phyloP scores from a whole-genome alignment of 257 asterid species.

The Fraxinus excelsior region DNA sequence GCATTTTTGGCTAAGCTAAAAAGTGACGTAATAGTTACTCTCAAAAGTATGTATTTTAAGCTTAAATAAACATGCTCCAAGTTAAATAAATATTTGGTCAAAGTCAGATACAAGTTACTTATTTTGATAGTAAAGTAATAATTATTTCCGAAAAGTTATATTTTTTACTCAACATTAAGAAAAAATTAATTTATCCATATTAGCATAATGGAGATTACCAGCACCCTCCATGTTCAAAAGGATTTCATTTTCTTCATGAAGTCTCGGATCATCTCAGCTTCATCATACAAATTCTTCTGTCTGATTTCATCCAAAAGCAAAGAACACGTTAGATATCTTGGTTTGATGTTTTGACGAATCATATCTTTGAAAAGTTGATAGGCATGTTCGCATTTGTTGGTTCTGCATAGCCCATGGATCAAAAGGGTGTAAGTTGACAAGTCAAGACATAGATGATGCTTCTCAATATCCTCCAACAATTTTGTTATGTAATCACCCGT shows the following conservation, averaged over 20 bases:
- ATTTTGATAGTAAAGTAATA: neutral
- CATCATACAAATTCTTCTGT: conserved; percentile 59
- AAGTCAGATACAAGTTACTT: neutral
- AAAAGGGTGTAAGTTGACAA: conserved; percentile 73
- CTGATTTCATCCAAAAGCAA: conserved; percentile 64
- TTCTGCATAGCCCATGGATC: conserved; percentile 81
- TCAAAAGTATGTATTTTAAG: neutral
- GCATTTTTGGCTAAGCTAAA: neutral
- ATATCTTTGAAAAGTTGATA: conserved; percentile 61
- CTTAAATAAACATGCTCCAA: neutral
- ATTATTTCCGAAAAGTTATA: neutral
- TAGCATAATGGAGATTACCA: neutral
- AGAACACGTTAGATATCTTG: conserved; percentile 75
- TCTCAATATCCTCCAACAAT: conserved; percentile 61
- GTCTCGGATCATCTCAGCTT: conserved; percentile 53
- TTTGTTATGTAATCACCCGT: conserved; percentile 29
- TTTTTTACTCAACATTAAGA: neutral
- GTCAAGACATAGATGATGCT: conserved; percentile 70
- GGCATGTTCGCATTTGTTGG: conserved; percentile 56
- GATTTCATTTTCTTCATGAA: conserved; percentile 71
- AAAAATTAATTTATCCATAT: neutral
- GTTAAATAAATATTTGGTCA: neutral
- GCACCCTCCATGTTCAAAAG: conserved; percentile 28
- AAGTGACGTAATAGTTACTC: neutral
- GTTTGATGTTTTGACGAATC: conserved; percentile 64